A percentile compares a stretch with the other conserved stretches of the same genome.
phyloP scores from a whole-genome alignment of 352 stramenopile species.

The Globisporangium iwayamae region DNA sequence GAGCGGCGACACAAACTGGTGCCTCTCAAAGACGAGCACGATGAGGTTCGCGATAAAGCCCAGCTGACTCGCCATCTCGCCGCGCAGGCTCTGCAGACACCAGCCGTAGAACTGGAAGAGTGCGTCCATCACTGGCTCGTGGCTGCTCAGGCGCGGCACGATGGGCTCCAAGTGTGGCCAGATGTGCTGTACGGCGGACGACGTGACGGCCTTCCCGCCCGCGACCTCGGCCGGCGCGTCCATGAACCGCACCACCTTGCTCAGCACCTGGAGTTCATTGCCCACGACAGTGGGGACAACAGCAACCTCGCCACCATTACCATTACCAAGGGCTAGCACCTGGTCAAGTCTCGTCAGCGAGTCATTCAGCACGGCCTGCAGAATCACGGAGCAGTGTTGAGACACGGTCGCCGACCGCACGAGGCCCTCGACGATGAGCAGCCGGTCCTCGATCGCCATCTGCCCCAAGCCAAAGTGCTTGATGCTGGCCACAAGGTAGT shows the following conservation, averaged over 20 bases:
- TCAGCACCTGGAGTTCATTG: constrained; percentile 63
- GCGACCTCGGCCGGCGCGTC: constrained; percentile 51
- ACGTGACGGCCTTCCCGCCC: constrained; percentile 42
- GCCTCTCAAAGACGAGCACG: constrained; percentile 53
- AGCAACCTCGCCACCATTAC: constrained; percentile 19
- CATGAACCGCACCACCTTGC: constrained; percentile 64
- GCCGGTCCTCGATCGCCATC: constrained; percentile 49
- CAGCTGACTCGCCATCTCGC: constrained; percentile 53
- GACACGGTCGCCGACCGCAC: constrained; percentile 50
- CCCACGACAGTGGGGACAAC: constrained; percentile 22
- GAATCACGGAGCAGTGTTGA: constrained; percentile 41
- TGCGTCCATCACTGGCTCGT: constrained; percentile 47
- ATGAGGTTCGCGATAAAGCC: constrained; percentile 50
- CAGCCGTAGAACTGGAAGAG: constrained; percentile 70
- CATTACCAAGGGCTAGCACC: constrained; percentile 21
- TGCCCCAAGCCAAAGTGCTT: constrained; percentile 33
- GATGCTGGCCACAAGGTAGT: constrained; percentile 37
- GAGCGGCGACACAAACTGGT: constrained; percentile 54
- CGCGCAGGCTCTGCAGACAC: constrained; percentile 62
- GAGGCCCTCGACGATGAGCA: constrained; percentile 64
- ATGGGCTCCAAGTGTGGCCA: constrained; percentile 60
- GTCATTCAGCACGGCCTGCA: constrained; percentile 47
- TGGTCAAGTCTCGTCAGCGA: constrained; percentile 47
- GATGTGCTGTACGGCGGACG: constrained; percentile 42
- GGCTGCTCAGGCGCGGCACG: constrained; percentile 28